phyloP scores from a whole-genome alignment of 225 moss, liverwort and hornwort species.

The Thuidium tamariscinum region DNA sequence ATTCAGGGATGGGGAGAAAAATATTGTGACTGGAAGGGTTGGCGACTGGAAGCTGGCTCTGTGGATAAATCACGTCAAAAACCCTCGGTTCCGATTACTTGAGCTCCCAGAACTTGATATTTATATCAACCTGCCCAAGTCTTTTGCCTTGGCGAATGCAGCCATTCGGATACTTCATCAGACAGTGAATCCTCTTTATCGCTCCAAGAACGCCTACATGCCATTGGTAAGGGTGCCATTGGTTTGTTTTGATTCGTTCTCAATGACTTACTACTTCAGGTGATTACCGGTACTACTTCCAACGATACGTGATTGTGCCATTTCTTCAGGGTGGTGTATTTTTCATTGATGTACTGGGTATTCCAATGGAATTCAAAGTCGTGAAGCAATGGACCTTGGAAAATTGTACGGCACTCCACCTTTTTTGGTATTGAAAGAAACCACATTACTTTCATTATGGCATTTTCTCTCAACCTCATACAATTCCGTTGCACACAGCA shows the following conservation, averaged over 20 bases:
- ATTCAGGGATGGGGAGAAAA: constrained; percentile 54
- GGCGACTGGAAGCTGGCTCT: constrained; percentile 80
- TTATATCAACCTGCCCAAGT: constrained; percentile 65
- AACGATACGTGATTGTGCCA: not conserved
- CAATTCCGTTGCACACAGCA: not conserved
- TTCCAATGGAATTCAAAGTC: constrained; percentile 61
- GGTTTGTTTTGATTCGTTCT: not conserved
- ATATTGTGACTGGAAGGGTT: constrained; percentile 49
- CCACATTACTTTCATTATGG: not conserved
- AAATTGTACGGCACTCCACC: constrained; percentile 32
- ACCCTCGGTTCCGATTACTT: constrained; percentile 68
- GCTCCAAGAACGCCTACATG: constrained; percentile 66
- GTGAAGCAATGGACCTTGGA: constrained; percentile 84
- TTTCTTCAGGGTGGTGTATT: constrained; percentile 81
- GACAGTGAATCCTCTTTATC: constrained; percentile 55
- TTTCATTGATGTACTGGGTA: constrained; percentile 77
- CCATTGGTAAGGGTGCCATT: constrained; percentile 43
- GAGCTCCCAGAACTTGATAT: constrained; percentile 75
- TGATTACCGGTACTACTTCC: not conserved
- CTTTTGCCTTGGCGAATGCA: constrained; percentile 82
- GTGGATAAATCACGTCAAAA: constrained; percentile 83
- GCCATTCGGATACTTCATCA: constrained; percentile 77
- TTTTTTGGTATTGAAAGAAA: not conserved
- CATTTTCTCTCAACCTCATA: not conserved
- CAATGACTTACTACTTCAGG: not conserved